Evolutionary conservation across 2,329 filamentous ascomycete species (phyloP).

Genomic region (Sarocladium oryzae): DNA sequence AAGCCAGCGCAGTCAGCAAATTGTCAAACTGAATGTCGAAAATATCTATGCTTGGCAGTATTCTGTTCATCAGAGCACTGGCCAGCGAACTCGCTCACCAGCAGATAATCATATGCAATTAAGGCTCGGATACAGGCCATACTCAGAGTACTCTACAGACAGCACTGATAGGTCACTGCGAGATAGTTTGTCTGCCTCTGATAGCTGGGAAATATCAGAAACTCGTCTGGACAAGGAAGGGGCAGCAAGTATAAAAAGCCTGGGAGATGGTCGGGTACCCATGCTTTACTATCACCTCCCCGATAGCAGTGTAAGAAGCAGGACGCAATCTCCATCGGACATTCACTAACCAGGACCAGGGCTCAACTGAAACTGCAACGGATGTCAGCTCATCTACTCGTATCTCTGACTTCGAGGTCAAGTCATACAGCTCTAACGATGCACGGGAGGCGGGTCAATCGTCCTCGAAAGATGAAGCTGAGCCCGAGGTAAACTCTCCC

Average conservation of each 20-base stretch:
- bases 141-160: not conserved
- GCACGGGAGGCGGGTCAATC: no score
- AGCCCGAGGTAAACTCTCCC: not conserved
- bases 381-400: no score
- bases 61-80: not conserved
- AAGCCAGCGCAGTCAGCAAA: not conserved
- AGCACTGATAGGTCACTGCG: not conserved
- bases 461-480: not conserved
- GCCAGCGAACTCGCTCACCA: not conserved
- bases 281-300: no score
- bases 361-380: no score
- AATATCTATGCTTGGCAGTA: not conserved
- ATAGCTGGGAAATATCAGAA: not conserved
- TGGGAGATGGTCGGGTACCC: no score
- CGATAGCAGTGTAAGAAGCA: no score
- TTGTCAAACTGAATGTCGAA: not conserved
- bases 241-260: no score
- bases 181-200: not conserved
- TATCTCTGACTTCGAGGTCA: no score
- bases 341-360: no score
- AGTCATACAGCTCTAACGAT: no score
- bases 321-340: no score
- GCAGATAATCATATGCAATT: not conserved
- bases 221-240: no score
- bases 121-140: not conserved